Base-by-base conservation (phyloP, 2,329 filamentous ascomycete species). In the Neonectria magnoliae region DNA sequence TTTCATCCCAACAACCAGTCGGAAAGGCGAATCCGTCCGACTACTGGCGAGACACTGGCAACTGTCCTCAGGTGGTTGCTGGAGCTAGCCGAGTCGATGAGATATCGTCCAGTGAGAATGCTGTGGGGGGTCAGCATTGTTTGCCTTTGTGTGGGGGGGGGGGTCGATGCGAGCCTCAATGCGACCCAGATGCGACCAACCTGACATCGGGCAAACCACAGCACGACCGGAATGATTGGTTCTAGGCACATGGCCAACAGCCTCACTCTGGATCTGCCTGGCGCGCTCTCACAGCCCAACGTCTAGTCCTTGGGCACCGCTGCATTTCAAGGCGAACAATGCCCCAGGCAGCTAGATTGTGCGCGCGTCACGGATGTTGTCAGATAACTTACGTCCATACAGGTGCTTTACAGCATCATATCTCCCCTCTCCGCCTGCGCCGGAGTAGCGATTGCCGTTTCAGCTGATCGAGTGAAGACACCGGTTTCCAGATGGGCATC, bases 221-320 rank as follows among this genome's bases (percentile, higher is more conserved):
- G 20, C 36, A 54, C 52, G 48, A 60, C 50, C 57, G 36, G 62
- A 57, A 70, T 53, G 71, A 67, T 70, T 71, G 70, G 71, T 52
- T 58, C 44, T 44, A 18, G 8, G 29, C 44, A 29, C 11, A 45
- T 52, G 38, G 27, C 41, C 38, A 18, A 57, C 57, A 65, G 57
- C 65, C 50, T 62, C 53, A 25, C 47, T 20, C 13, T 33, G 29
- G 53, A 20, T 62, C 47, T 50, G 54, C 38, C 58, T 67, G 55
- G 36, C 50, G 48, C 45, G 48, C 18, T 41, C 51, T 57, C 60
- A 57, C 53, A 33, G 62, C 68, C 64, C 64, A 65, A 60, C 41
- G 27, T 44, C 33, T 38, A 25, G 56, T 57, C 45, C 41, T 73
- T 50, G 60, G 69, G 71, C 66, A 68, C 41, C 33, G 33, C 36